Base-by-base conservation (phyloP, 2,329 filamentous ascomycete species). In the Fusarium goolgardi region DNA sequence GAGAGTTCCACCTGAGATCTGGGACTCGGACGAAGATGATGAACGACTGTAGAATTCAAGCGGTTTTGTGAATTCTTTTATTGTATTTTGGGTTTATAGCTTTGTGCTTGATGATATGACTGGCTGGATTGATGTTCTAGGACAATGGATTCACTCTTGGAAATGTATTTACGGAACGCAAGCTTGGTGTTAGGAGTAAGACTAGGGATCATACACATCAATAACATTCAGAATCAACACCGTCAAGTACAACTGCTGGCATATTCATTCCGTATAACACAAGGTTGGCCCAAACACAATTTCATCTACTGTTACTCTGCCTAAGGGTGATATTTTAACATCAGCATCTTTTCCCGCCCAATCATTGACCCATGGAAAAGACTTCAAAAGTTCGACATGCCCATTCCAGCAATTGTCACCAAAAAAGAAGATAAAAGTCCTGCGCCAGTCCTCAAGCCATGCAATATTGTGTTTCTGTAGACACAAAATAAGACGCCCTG, bases 11-110 rank as follows among this genome's bases (percentile, higher is more conserved):
- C 73, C 73, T 16, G 76, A 76, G 59, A 77, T 81, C 32, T 80
- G 74, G 75, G 80, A 80, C 63, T 81, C 77, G 39, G 78, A 81
- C 11, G 76, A 77, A 21, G 67, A 65, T 18, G 65, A 65, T 44
- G 65, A 43, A 34, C 59, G 49, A 43, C 59, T 74, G 35, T 74
- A 67, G 63, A 45, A 41, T 53, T n/a, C 53, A 18, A 12, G 16
- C 21, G 37, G 20, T 13, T 21, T 29, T 46, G 13, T 37, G 21
- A 41, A 29, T 49, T 35, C 6, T 12, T 41, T 37, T 29, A 37
- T 18, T 47, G 37, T n/a, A 10, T 29, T 32, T 31, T 55, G 21
- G 12, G 20, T 6, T 25, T 47, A 29, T 51, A 23, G 32, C 43
- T 32, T 47, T 46, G 29, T 35, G 27, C 29, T 15, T 34, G n/a